phyloP scores from a whole-genome alignment of 495 filamentous ascomycete species.

The Hyphodiscus hymeniophilus region DNA sequence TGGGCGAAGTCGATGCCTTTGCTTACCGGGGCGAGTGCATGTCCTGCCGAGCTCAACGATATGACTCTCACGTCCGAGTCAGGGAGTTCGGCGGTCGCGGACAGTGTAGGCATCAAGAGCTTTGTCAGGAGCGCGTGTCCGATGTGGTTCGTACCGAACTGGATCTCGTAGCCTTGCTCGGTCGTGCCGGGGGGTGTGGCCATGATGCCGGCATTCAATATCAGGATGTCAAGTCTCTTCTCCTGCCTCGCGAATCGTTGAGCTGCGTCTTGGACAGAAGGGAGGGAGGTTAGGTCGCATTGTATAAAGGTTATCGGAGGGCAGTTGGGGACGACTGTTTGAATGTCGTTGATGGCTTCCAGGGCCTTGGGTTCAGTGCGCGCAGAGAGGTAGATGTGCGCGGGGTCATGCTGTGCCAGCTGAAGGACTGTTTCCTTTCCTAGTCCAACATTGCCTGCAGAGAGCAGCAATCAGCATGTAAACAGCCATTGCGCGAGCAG shows the following conservation, averaged over 20 bases:
- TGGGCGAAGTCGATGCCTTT: slow-evolving; percentile 30
- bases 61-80: slow-evolving; percentile 38
- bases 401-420: slow-evolving; percentile 49
- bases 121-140: slow-evolving; percentile 60
- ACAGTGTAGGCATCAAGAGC: slow-evolving; percentile 50
- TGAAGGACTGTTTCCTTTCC: slow-evolving; percentile 55
- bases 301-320: not conserved
- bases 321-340: slow-evolving; percentile 28
- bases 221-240: slow-evolving; percentile 42
- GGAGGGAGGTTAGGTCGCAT: slow-evolving; percentile 8
- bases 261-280: slow-evolving; percentile 12
- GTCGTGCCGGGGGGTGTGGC: slow-evolving; percentile 36
- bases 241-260: slow-evolving; percentile 4
- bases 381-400: slow-evolving; percentile 54
- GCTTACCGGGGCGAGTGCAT: slow-evolving; percentile 27
- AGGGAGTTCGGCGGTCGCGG: slow-evolving; percentile 28
- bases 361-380: slow-evolving; percentile 44
- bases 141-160: slow-evolving; percentile 62
- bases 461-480: too few species aligned
- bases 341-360: slow-evolving; percentile 41
- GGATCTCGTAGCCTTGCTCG: slow-evolving; percentile 54
- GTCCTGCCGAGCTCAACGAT: slow-evolving; percentile 27
- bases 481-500: too few species aligned
- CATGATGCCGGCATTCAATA: slow-evolving; percentile 67
- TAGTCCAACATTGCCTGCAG: slow-evolving; percentile 58